These are phyloP conservation scores for Ophiostoma sp. DNA, from an alignment of 2,329 filamentous ascomycete species.

Conservation along the genomic window DNA sequence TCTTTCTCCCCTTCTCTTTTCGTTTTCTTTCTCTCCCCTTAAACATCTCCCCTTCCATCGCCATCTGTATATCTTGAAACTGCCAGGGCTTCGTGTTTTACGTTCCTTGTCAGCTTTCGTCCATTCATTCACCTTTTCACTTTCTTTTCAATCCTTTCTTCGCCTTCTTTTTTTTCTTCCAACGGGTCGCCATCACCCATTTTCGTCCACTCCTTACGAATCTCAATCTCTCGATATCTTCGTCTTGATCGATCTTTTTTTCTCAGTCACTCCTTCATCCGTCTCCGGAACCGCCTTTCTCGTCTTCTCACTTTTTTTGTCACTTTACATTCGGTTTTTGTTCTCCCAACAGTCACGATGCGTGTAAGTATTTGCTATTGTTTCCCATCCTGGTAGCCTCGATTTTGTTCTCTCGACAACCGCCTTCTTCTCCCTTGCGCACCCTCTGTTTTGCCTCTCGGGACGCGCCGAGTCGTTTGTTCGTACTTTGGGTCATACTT, in stretches of 20 bases:
- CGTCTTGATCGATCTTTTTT: not conserved
- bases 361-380: conserved; percentile 23
- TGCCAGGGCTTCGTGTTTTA: conserved; percentile 4
- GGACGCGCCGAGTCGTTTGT: not conserved
- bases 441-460: not conserved
- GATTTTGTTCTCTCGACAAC: not conserved
- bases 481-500: not conserved
- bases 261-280: not conserved
- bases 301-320: not conserved
- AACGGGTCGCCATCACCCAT: not conserved
- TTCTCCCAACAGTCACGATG: conserved; percentile 21
- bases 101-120: conserved; percentile 8
- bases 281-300: not conserved
- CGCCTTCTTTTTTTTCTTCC: not conserved
- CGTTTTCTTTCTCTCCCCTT: not conserved
- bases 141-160: not conserved
- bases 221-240: not conserved
- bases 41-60: not conserved
- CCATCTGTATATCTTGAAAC: conserved; percentile 17
- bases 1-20: conserved; percentile 8
- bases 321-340: not conserved
- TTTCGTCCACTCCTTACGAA: not conserved
- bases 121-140: not conserved
- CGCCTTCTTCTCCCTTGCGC: not conserved
- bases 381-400: not conserved